Evolutionary conservation across 441 rosid genomes (phyloP), one percentile per base, ranked within the genome.

Genomic region (Gossypium lobatum): DNA sequence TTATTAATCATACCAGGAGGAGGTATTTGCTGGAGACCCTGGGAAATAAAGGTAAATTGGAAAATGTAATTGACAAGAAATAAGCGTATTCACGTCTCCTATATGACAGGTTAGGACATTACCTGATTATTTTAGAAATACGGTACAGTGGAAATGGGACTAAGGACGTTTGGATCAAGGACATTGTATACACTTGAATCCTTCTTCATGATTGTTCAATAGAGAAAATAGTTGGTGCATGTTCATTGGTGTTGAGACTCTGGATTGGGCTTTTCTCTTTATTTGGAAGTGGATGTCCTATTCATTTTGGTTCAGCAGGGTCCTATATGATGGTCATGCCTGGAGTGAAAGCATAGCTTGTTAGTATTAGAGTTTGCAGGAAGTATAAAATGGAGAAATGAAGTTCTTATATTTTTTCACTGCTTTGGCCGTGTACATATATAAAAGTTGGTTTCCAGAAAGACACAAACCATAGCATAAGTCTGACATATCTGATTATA

Each of bases 281-380:
- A 57, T 21, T 57, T 57, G 31, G 61, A 57, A 57, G 61, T 57
- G 61, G 61, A 21, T 23, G 61, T 57, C 61, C 62, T 57, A 57
- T 57, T 21, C 11, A 57, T 57, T 57, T 57, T 57, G 28, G 61
- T 57, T 57, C 62, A 57, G 62, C 62, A 20, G 31, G 14, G 13
- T 57, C 28, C 62, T 57, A 57, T 57, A 10, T 57, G 14, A 57
- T 57, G 31, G 13, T 57, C 21, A 31, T 31, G 42, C 64, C 42
- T 26, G 42, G 18, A 26, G 64, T 60, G 18, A 60, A 60, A 13
- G 64, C 46, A 28, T 62, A 31, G 66, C 46, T 62, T 28, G 13
- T 62, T 62, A 62, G 21, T 6, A 14, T 16, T 14, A 61, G 46
- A 62, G 46, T 28, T n/a, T 62, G 21, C 21, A 61, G 42, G 45